Evolutionary conservation across 2,329 filamentous ascomycete species (phyloP).

Genomic region (Cladosporium halotolerans): DNA sequence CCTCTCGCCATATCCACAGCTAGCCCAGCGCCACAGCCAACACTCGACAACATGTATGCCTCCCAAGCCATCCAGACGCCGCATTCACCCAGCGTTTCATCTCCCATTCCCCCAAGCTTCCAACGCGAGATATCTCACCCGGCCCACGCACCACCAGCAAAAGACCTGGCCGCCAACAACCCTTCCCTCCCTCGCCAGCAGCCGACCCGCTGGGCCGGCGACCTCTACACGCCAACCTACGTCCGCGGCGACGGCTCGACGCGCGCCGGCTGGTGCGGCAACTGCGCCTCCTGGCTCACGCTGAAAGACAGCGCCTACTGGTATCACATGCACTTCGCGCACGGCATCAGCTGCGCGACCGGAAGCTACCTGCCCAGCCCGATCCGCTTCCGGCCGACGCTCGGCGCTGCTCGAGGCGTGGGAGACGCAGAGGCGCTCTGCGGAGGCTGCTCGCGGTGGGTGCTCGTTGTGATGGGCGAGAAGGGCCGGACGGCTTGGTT

Average conservation of each 20-base stretch:
- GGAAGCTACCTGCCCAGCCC: constrained; percentile 73
- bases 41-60: too few relatives aligned
- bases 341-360: constrained; percentile 77
- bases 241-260: constrained; percentile 81
- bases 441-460: constrained; percentile 73
- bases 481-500: constrained; percentile 94
- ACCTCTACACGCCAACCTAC: constrained; percentile 78
- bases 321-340: constrained; percentile 89
- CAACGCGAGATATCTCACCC: not conserved
- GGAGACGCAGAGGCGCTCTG: constrained; percentile 78
- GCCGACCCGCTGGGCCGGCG: constrained; percentile 60
- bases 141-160: not conserved
- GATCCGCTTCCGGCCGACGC: constrained; percentile 53
- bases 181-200: constrained; percentile 17
- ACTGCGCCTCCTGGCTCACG: constrained; percentile 84
- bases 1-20: not conserved
- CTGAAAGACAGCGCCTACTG: constrained; percentile 88
- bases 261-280: constrained; percentile 82
- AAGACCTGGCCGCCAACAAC: not conserved
- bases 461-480: constrained; percentile 74
- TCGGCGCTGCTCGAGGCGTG: constrained; percentile 64
- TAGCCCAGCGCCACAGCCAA: too few relatives aligned
- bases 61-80: too few relatives aligned
- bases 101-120: not conserved
- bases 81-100: not conserved